Percentiles rank a stretch among this genome's conserved stretches.
Evolutionary conservation across 2,329 filamentous ascomycete species (phyloP).

Genomic region (Colletotrichum shisoi): DNA sequence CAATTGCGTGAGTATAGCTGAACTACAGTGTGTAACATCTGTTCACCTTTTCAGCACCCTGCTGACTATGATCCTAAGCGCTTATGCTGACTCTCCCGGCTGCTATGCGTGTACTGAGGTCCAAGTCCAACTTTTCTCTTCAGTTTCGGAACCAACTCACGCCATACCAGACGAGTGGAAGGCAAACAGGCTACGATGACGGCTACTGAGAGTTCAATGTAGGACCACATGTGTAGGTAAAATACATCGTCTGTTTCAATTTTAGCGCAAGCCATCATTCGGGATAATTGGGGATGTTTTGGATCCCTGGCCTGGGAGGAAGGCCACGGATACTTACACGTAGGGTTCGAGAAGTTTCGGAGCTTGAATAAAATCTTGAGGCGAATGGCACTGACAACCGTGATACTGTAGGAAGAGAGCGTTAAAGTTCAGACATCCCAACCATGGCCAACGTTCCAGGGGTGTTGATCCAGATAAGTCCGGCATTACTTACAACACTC

Average conservation of each 20-base stretch:
- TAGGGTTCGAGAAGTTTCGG: background rate
- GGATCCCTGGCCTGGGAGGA: too few relatives aligned
- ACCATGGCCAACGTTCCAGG: rapidly evolving
- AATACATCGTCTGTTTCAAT: background rate
- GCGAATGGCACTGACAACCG: background rate
- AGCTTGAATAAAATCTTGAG: background rate
- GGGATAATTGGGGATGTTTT: background rate
- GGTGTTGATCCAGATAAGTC: too few relatives aligned
- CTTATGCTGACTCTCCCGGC: background rate
- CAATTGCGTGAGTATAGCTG: too few relatives aligned
- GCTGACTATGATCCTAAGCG: background rate
- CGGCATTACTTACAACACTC: background rate
- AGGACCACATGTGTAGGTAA: constrained; percentile 1
- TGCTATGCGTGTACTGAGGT: background rate
- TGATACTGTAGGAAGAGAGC: background rate
- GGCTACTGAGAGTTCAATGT: background rate
- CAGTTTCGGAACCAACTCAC: background rate
- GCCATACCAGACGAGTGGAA: background rate
- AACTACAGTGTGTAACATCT: too few relatives aligned
- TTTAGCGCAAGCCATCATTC: background rate
- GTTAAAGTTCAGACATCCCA: background rate
- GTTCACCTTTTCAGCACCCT: too few relatives aligned
- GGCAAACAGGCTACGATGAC: background rate
- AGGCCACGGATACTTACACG: background rate
- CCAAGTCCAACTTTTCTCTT: background rate